Percentiles rank a stretch among this genome's conserved stretches.
phyloP scores from a whole-genome alignment of 2,329 filamentous ascomycete genomes.

The Daldinia sp. region DNA sequence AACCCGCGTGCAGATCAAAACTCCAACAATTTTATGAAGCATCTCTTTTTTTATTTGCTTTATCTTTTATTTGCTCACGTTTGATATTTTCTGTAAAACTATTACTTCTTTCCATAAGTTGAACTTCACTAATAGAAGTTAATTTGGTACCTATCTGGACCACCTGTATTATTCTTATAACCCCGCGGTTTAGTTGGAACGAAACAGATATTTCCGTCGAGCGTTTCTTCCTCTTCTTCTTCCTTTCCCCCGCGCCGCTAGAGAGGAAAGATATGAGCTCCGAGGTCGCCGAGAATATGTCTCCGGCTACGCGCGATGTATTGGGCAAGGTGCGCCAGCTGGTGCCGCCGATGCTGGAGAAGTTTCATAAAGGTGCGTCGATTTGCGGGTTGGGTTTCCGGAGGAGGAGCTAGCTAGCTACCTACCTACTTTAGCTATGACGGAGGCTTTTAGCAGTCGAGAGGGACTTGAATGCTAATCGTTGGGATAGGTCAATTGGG shows the following conservation, averaged over 20 bases:
- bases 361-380: constrained; percentile 89
- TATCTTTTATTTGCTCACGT: background rate
- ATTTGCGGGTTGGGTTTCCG: background rate
- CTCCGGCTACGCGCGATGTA: constrained; percentile 77
- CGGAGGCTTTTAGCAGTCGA: too few relatives aligned
- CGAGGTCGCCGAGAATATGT: constrained; percentile 63
- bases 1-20: constrained; percentile 11
- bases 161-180: background rate
- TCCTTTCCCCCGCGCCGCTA: too few relatives aligned
- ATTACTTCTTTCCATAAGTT: background rate
- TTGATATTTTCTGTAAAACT: background rate
- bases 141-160: background rate
- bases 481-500: constrained; percentile 81
- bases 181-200: constrained; percentile 3
- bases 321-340: constrained; percentile 87
- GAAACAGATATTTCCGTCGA: background rate
- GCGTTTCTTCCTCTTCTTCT: background rate
- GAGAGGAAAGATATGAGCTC: constrained; percentile 44
- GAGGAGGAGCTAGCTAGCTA: background rate
- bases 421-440: too few relatives aligned
- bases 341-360: constrained; percentile 93
- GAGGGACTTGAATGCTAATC: background rate
- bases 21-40: background rate
- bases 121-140: background rate
- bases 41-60: background rate